These are phyloP conservation scores for Knoxdaviesia capensis DNA, from an alignment of 2,329 filamentous ascomycete genomes.

Conservation along the genomic window DNA sequence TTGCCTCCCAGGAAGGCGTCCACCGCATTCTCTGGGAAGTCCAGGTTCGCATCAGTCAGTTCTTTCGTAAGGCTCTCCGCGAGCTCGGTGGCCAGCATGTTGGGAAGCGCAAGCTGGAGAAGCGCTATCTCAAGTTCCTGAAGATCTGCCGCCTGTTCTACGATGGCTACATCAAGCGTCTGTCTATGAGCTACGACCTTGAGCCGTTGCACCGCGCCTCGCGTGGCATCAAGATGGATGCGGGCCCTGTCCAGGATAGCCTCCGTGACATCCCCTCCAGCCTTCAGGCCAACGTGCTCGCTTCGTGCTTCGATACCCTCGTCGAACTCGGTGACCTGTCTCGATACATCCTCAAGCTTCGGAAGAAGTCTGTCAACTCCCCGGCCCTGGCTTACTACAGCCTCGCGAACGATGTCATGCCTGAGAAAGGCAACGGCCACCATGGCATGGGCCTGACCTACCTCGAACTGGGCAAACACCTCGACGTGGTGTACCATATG, in stretches of 20 bases:
- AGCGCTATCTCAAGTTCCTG: constrained; percentile 66
- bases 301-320: constrained; percentile 64
- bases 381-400: constrained; percentile 69
- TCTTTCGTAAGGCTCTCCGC: constrained; percentile 27
- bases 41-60: constrained; percentile 58
- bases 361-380: constrained; percentile 58
- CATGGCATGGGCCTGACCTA: constrained; percentile 84
- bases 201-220: constrained; percentile 10
- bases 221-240: constrained; percentile 19
- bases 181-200: constrained; percentile 41
- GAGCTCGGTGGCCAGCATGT: constrained; percentile 15
- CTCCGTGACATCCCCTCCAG: constrained; percentile 23
- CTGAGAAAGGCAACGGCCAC: constrained; percentile 61
- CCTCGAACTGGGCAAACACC: constrained; percentile 55
- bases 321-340: constrained; percentile 80
- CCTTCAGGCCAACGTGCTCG: constrained; percentile 39
- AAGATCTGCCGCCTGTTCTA: constrained; percentile 82
- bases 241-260: constrained; percentile 20
- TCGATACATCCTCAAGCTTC: constrained; percentile 61
- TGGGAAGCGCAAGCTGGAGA: constrained; percentile 58
- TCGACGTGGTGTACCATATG: constrained; percentile 75
- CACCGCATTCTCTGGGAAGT: constrained; percentile 60
- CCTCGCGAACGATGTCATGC: constrained; percentile 60
- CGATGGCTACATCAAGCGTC: constrained; percentile 59
- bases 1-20: constrained; percentile 39